Evolutionary conservation across 768 basidiomycete genomes (phyloP).

Genomic region (Fomitopsis serialis): DNA sequence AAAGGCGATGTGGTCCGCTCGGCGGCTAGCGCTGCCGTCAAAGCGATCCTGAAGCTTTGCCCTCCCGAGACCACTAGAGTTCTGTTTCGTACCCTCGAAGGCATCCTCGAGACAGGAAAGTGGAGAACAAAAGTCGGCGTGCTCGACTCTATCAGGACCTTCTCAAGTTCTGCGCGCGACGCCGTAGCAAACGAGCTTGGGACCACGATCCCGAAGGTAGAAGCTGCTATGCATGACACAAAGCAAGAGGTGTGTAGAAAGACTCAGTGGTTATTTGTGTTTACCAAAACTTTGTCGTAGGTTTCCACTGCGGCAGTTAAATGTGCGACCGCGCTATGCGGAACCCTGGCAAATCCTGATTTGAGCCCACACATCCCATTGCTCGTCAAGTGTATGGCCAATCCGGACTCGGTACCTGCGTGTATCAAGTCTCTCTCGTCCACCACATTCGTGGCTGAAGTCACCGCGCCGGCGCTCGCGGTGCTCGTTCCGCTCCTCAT

Average conservation of each 20-base stretch:
- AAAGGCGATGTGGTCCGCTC: slow-evolving; percentile 88
- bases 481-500: slow-evolving; percentile 89
- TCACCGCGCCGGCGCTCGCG: slow-evolving; percentile 93
- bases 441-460: slow-evolving; percentile 96
- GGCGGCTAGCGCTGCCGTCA: slow-evolving; percentile 77
- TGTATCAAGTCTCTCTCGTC: slow-evolving; percentile 95
- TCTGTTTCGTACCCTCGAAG: slow-evolving; percentile 65
- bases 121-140: slow-evolving; percentile 96
- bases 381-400: slow-evolving; percentile 92
- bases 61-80: slow-evolving; percentile 76
- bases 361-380: slow-evolving; percentile 82
- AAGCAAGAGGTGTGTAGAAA: slow-evolving; percentile 72
- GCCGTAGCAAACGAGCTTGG: slow-evolving; percentile 82
- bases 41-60: slow-evolving; percentile 76
- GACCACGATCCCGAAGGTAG: slow-evolving; percentile 77
- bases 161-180: slow-evolving; percentile 64
- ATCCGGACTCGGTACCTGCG: slow-evolving; percentile 80
- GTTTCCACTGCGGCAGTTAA: slow-evolving; percentile 84
- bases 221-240: slow-evolving; percentile 93
- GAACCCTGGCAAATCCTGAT: slow-evolving; percentile 90
- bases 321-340: slow-evolving; percentile 84
- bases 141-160: slow-evolving; percentile 76
- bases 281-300: slow-evolving; percentile 43
- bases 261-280: too few species aligned
- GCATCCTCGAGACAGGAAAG: slow-evolving; percentile 78